phyloP scores from a whole-genome alignment of 106 monocot genomes.

The Dioscorea zingiberensis region DNA sequence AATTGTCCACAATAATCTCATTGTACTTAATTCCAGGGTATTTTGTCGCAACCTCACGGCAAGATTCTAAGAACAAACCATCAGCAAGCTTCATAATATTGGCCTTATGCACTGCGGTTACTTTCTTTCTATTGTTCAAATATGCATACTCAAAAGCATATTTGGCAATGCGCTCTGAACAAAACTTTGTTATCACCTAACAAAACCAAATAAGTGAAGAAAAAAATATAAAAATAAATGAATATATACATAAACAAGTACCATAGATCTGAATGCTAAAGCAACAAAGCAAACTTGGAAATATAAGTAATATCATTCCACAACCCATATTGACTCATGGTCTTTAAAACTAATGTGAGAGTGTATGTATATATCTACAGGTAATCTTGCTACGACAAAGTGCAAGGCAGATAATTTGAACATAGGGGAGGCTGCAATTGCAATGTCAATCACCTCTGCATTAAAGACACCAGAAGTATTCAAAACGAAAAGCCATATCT shows the following conservation, averaged over 20 bases:
- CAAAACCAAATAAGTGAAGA: neutral
- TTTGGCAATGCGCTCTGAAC: slow-evolving; percentile 17
- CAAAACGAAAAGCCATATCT: too few relatives aligned
- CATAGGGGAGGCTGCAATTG: too few relatives aligned
- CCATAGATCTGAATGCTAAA: neutral
- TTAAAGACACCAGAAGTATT: too few relatives aligned
- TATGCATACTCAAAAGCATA: slow-evolving; percentile 21
- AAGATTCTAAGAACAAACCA: slow-evolving; percentile 17
- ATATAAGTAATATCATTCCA: too few relatives aligned
- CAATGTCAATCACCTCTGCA: too few relatives aligned
- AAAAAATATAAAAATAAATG: neutral
- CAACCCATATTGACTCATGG: too few relatives aligned
- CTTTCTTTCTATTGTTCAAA: slow-evolving; percentile 20
- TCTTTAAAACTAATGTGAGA: too few relatives aligned
- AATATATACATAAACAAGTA: neutral
- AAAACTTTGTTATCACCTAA: slow-evolving; percentile 23
- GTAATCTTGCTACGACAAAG: too few relatives aligned
- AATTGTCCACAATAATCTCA: slow-evolving; percentile 18
- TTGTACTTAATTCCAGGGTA: slow-evolving; percentile 17
- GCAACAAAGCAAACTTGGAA: too few relatives aligned
- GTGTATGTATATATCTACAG: too few relatives aligned
- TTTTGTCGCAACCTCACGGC: slow-evolving; percentile 18
- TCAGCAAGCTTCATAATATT: slow-evolving; percentile 19
- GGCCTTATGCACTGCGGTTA: slow-evolving; percentile 17
- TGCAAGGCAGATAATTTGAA: too few relatives aligned